Evolutionary conservation across 1,284 basidiomycete genomes (phyloP).

Genomic region (Porodaedalea pini): DNA sequence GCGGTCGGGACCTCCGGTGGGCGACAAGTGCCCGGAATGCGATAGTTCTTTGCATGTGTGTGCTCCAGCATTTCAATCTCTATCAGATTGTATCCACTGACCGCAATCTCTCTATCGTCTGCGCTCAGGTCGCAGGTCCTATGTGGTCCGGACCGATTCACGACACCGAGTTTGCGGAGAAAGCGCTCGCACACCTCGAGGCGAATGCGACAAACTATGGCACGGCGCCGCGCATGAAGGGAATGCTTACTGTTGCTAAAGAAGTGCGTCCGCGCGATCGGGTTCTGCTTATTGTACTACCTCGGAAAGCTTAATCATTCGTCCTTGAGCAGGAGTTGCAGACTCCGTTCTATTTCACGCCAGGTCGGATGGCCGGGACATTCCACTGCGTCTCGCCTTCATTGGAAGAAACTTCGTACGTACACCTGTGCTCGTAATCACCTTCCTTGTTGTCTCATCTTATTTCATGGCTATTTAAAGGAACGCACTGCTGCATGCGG

Average conservation of each 20-base stretch:
- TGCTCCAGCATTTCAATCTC: constrained; percentile 12
- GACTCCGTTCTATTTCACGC: constrained; percentile 89
- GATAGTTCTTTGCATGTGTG: constrained; percentile 68
- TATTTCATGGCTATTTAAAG: constrained; percentile 34
- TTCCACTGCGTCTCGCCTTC: constrained; percentile 84
- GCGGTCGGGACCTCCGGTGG: constrained; percentile 66
- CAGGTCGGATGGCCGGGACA: constrained; percentile 73
- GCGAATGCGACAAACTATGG: constrained; percentile 62
- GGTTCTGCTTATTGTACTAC: not conserved
- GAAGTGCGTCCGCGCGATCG: constrained; percentile 52
- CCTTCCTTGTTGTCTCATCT: not conserved
- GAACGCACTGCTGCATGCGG: constrained; percentile 86
- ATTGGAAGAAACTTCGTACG: constrained; percentile 71
- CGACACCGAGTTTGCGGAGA: constrained; percentile 67
- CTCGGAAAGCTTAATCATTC: no score
- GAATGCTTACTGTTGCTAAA: constrained; percentile 89
- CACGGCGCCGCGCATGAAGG: constrained; percentile 84
- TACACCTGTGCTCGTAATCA: no score
- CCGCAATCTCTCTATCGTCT: not conserved
- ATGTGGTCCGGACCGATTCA: constrained; percentile 96
- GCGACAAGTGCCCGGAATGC: constrained; percentile 78
- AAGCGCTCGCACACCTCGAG: constrained; percentile 76
- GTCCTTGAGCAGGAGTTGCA: constrained; percentile 73
- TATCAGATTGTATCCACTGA: not conserved
- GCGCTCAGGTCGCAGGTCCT: constrained; percentile 75